Conservation (phyloP, 306 rosid genomes). For the Malus asiatica region DNA sequence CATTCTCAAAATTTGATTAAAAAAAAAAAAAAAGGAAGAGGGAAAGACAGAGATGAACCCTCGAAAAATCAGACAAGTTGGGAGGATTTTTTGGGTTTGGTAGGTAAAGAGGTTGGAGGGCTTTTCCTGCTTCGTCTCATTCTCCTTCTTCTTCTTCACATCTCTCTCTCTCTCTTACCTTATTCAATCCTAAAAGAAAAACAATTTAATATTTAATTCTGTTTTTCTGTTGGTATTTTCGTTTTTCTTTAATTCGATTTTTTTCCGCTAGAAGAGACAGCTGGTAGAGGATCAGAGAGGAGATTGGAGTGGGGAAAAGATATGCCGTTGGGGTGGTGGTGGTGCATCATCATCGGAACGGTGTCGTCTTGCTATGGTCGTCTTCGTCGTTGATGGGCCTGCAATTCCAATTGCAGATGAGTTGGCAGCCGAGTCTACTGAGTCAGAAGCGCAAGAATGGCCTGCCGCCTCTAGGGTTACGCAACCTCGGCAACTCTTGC, state of each 20-base stretch:
- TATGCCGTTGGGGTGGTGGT: constrained; percentile 68
- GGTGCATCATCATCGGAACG: constrained; percentile 33
- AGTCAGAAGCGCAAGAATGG: constrained; percentile 72
- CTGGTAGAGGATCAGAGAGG: not conserved
- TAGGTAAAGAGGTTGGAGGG: not conserved
- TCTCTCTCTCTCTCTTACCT: not conserved
- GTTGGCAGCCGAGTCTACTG: constrained; percentile 90
- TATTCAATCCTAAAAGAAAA: not conserved
- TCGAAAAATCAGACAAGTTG: not conserved
- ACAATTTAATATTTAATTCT: not conserved
- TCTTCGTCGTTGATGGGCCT: constrained; percentile 76
- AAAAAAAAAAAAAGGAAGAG: not conserved
- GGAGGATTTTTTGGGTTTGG: constrained; percentile 3
- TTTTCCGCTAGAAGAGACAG: not conserved
- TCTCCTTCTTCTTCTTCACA: not conserved
- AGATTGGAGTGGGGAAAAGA: constrained; percentile 12
- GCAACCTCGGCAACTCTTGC: constrained; percentile 93
- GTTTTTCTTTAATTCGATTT: not conserved
- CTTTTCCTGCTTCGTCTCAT: not conserved
- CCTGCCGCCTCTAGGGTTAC: constrained; percentile 83
- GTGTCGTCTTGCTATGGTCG: constrained; percentile 53
- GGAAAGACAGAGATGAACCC: constrained; percentile 4
- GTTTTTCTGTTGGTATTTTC: not conserved
- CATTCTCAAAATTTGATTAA: no score
- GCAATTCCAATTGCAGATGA: constrained; percentile 68